Percentiles rank a stretch among this genome's conserved stretches.
Conservation (phyloP, 768 basidiomycete genomes). For the Termitomyces sp. region DNA sequence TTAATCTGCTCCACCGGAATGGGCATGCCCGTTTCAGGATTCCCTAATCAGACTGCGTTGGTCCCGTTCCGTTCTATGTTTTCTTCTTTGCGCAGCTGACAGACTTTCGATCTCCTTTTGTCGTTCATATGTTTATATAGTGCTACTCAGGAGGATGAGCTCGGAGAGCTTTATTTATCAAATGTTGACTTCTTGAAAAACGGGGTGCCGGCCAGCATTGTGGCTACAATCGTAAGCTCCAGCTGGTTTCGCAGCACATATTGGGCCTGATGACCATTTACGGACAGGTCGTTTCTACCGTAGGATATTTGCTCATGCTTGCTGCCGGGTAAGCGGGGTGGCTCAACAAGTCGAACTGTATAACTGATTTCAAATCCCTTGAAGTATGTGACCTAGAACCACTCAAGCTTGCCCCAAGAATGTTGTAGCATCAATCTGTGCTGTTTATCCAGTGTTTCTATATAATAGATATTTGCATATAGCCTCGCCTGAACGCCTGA, state of each 20-base stretch:
- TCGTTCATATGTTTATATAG: constrained; percentile 32
- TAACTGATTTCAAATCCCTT: not conserved
- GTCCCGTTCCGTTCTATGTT: constrained; percentile 26
- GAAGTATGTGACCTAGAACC: constrained; percentile 8
- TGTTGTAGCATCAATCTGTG: not conserved
- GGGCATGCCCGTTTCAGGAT: constrained; percentile 99
- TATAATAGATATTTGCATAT: not conserved
- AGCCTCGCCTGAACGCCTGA: not conserved
- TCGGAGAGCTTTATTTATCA: constrained; percentile 84
- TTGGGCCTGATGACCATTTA: constrained; percentile 9
- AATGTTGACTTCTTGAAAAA: constrained; percentile 91
- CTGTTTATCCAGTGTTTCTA: not conserved
- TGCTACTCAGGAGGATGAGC: constrained; percentile 91
- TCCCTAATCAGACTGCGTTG: constrained; percentile 96
- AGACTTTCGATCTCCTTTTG: constrained; percentile 12
- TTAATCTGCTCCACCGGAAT: constrained; percentile 94
- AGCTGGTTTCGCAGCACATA: constrained; percentile 1
- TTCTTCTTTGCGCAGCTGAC: constrained; percentile 11
- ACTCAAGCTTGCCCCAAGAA: not conserved
- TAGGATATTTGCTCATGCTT: constrained; percentile 79
- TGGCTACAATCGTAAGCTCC: constrained; percentile 71
- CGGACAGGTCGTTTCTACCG: constrained; percentile 73
- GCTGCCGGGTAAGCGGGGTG: constrained; percentile 56
- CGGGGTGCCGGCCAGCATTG: constrained; percentile 90
- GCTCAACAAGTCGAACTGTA: not conserved